Evolutionary conservation across 371 early-diverging fungal genomes (phyloP).

Genomic region (Lichtheimia ramosa): DNA sequence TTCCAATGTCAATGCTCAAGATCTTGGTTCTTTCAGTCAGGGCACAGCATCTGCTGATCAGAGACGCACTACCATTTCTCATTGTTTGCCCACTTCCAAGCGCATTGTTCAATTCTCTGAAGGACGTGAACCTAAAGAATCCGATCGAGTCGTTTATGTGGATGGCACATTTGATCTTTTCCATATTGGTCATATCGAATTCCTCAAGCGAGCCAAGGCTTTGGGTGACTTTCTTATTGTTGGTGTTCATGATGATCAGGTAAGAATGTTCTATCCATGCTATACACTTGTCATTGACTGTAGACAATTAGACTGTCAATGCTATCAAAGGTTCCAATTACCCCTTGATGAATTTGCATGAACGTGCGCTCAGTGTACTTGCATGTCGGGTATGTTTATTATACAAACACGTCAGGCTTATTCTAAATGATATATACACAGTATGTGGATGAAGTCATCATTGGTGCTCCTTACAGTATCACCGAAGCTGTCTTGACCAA

Average conservation of each 20-base stretch:
- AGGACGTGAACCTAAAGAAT: conserved; percentile 70
- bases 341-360: conserved; percentile 94
- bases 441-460: conserved; percentile 90
- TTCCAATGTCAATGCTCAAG: conserved; percentile 60
- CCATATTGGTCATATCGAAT: conserved; percentile 95
- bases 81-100: conserved; percentile 85
- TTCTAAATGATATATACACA: conserved; percentile 8
- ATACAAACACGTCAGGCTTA: not conserved
- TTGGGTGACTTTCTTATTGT: conserved; percentile 89
- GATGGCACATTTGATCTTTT: conserved; percentile 97
- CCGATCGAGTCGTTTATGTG: conserved; percentile 82
- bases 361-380: conserved; percentile 86
- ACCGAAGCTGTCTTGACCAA: conserved; percentile 78
- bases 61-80: conserved; percentile 63
- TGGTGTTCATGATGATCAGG: conserved; percentile 91
- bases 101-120: conserved; percentile 88
- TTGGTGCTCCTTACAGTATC: conserved; percentile 87
- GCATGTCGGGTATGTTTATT: conserved; percentile 72
- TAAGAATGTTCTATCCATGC: conserved; percentile 13
- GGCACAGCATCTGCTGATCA: conserved; percentile 2
- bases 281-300: no score
- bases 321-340: conserved; percentile 82
- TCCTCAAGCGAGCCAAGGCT: conserved; percentile 84
- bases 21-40: conserved; percentile 59
- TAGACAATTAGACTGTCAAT: conserved; percentile 80